Base-by-base conservation (phyloP, 805 yeast species). In the Metschnikowia vanudenii region DNA sequence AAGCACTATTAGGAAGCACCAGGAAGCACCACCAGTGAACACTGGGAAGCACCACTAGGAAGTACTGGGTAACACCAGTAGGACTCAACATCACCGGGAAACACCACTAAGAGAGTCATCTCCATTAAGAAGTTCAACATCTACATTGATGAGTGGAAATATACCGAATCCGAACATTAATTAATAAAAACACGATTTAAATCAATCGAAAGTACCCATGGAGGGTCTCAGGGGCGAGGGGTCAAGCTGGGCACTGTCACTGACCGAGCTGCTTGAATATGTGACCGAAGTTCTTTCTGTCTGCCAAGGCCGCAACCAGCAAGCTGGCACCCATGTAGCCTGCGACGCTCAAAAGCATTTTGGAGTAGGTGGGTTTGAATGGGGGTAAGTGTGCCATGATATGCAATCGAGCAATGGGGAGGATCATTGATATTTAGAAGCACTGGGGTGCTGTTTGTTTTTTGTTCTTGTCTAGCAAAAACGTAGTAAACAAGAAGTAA, bases 201-300 rank as follows among this genome's bases (percentile, higher is more conserved):
- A 11, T 8, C 10, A 22, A 35, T 19, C n/a, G 3, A 18, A 12
- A 12, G 9, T 19, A 9, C 31, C 32, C 37, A 22, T 33, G 14
- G 6, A 40, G 37, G 37, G 42, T 31, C 37, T 20, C 30, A 12
- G 4, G 26, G 7, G 26, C 26, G n/a, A 19, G 37, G 13, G 24
- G 3, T 17, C 13, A 19, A 35, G 24, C 26, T 16, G 14, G 26
- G 2, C 5, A 9, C 9, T 12, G 37, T 40, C 35, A 53, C 45
- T 56, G 54, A 39, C 69, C 70, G 36, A 65, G 50, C 52, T 65
- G 69, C 52, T 53, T 64, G 58, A 65, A 65, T 10, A 65, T 47
- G 47, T 65, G 58, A 34, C 61, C 58, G 31, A 58, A 57, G 43
- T 65, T 54, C 45, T 56, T 61, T 41, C 55, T 59, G 49, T 65